Evolutionary conservation across 164 flowering plant genomes (phyloP), one percentile per base, ranked within the genome.

Genomic region (Piper betle): DNA sequence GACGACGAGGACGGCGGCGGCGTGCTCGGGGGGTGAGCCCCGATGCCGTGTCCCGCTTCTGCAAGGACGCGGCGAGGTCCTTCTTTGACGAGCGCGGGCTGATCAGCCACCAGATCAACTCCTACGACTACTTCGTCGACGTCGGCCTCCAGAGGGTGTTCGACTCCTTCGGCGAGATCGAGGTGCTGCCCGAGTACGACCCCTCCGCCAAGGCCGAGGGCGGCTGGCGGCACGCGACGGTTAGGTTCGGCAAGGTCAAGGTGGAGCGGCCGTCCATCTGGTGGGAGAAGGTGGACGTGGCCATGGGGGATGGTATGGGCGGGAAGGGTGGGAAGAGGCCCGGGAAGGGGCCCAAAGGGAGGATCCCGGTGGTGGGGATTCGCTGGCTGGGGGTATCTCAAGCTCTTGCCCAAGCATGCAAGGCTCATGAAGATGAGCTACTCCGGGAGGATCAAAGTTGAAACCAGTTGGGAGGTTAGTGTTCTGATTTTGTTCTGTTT

Each of bases 381-480:
- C 59, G 66, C 39, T 71, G 53, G 0, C 25, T 19, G 69, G 67
- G 82, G 80, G 53, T 58, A 25, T 33, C 42, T 79, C 63, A 68
- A 78, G 1, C 61, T 86, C 68, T 53, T 77, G 53, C 97, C 98
- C 0, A 72, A 84, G 64, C 93, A 89, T 73, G 97, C 98, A 19
- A 78, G 97, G 20, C 86, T 92, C 53, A 96, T 89, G 76, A 82
- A 83, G 59, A 83, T 89, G 89, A 82, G 94, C 3, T 92, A 92
- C 69, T 75, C 97, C 0, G 57, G 91, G 12, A 69, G 78, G 56
- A 73, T 92, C 77, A 85, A 76, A 66, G 94, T 84, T 6, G 71
- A 81, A 12, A 67, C 82, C 16, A 39, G 57, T 43, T 54, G 84
- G 65, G 66, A 92, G 97, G 97, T 87, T 37, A 64, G 37, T 55